These are phyloP conservation scores for Fusarium heterosporum DNA, from an alignment of 2,329 filamentous ascomycete genomes.

Conservation along the genomic window DNA sequence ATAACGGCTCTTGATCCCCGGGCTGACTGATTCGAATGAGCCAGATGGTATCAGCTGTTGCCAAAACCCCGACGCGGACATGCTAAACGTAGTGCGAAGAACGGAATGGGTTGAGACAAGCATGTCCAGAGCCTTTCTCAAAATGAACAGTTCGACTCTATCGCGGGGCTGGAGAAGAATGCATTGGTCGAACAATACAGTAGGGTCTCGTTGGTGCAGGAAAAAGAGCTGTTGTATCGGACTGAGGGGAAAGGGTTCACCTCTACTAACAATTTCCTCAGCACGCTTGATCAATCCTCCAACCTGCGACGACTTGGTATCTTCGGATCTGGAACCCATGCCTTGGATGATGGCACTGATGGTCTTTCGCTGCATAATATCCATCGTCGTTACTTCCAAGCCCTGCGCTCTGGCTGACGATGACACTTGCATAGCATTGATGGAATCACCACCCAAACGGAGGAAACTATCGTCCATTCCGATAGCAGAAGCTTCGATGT, in stretches of 20 bases:
- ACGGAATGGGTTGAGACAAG: constrained; percentile 6
- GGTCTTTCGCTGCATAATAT: neutral
- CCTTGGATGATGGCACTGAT: neutral
- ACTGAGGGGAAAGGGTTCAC: neutral
- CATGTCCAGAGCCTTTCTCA: neutral
- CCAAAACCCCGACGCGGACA: constrained; percentile 1
- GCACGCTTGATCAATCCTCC: neutral
- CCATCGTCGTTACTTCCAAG: neutral
- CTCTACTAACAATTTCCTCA: neutral
- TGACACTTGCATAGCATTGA: constrained; percentile 21
- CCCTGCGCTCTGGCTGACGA: constrained; percentile 7
- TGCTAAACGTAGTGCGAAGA: constrained; percentile 2
- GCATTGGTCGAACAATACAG: constrained; percentile 13
- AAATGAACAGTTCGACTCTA: neutral
- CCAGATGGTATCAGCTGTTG: neutral
- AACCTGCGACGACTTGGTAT: neutral
- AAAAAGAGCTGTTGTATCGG: constrained; percentile 24
- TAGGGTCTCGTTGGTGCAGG: constrained; percentile 12
- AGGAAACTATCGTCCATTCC: constrained; percentile 14
- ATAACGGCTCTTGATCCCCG: neutral
- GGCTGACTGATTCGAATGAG: neutral
- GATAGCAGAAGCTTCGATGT: neutral
- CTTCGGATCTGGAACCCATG: neutral
- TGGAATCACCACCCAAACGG: constrained; percentile 18
- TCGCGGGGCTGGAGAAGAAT: constrained; percentile 11